Base-by-base conservation (phyloP, 2,329 filamentous ascomycete species). In the Colletotrichum sp. region DNA sequence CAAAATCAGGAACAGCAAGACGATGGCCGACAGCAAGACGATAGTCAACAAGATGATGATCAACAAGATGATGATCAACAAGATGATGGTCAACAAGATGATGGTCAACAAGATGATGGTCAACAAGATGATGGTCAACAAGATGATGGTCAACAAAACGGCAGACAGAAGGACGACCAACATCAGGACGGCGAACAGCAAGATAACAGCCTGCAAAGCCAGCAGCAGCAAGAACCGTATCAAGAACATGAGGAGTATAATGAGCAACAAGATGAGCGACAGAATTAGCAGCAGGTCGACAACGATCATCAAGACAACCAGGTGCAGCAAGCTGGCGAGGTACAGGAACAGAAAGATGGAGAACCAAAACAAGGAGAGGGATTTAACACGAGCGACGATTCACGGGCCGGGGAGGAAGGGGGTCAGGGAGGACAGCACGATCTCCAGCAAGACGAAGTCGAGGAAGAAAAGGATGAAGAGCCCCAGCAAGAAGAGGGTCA, bases 1-100 rank as follows among this genome's bases (percentile, higher is more conserved):
- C 34, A 36, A 15, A 13, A 34, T 34, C 32, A 1, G 32, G 32
- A 15, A 34, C 13, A 34, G 13, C 34, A 44, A n/a, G 18, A 10
- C 3, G 39, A 44, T 5, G 34, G 34, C 3, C 34, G 4, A 1
- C 32, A 15, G 2, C 32, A 36, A 8, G 13, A 8, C 3, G 34
- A 36, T 16, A 1, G 15, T 0, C 32, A 36, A 4, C 34, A 34
- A n/a, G 16, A 9, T 1, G 39, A 44, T 5, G 34, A 13, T 1
- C 34, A 36, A 4, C 34, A 36, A n/a, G 16, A 9, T 0, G 39
- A 44, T 5, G 34, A 15, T 0, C 34, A 15, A 1, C 34, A 36
- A 15, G 13, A 34, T 6, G 1, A 7, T 13, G 6, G 13, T 34
- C 32, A 34, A 34, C 13, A 44, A n/a, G 16, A 9, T 1, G 39